Evolutionary conservation across 2,329 filamentous ascomycete species (phyloP).

Genomic region (Dichotomopilus funicola): DNA sequence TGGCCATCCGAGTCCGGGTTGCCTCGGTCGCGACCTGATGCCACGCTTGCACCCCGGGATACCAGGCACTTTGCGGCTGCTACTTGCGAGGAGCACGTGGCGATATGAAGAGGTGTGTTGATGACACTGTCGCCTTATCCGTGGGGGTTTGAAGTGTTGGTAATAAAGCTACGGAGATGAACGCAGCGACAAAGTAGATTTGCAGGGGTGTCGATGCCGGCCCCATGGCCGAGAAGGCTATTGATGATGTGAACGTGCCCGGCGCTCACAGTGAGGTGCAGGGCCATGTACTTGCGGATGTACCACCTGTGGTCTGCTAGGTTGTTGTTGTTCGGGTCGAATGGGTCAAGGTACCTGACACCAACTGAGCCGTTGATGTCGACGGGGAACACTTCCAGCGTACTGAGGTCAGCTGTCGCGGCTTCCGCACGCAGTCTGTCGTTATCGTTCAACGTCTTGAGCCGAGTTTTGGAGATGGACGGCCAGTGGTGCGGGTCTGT

Average conservation of each 20-base stretch:
- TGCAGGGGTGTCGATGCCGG: constrained; percentile 10
- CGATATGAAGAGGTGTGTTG: constrained; percentile 19
- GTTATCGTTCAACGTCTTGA: no score
- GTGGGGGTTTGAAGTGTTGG: neutral
- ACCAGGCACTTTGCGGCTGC: constrained; percentile 19
- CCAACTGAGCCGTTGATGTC: neutral
- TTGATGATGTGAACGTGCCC: constrained; percentile 15
- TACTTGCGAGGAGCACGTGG: constrained; percentile 17
- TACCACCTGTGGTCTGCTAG: no score
- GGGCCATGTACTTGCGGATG: constrained; percentile 8
- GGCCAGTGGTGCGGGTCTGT: no score
- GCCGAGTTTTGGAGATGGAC: no score
- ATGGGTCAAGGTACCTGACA: neutral
- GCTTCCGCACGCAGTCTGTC: no score
- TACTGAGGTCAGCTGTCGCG: no score
- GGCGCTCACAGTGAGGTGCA: constrained; percentile 19
- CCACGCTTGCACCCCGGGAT: constrained; percentile 12
- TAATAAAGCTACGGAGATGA: neutral
- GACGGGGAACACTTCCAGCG: no score
- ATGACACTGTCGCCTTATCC: neutral
- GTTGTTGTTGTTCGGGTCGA: neutral
- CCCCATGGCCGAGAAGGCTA: constrained; percentile 17
- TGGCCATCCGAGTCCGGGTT: neutral
- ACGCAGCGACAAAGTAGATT: constrained; percentile 13
- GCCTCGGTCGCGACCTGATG: neutral